Conservation (phyloP, 1,284 basidiomycete species). For the Neolentinus lepideus region DNA sequence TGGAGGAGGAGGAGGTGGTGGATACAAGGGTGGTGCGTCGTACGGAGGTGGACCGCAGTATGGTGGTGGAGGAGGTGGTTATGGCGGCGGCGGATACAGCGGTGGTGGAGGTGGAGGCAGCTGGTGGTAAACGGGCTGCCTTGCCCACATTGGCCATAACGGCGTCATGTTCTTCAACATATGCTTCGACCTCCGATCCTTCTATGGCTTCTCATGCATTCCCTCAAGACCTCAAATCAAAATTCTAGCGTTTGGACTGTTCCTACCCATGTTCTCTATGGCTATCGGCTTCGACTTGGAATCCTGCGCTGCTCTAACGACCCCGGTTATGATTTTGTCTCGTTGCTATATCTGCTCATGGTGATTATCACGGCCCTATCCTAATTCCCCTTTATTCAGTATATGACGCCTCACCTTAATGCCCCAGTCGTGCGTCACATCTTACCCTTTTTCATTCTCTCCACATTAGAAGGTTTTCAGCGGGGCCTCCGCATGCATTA, state of each 20-base stretch:
- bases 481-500: slow-evolving; percentile 23
- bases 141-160: slow-evolving; percentile 5
- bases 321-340: slow-evolving; percentile 41
- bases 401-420: slow-evolving; percentile 24
- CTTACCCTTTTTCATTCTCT: slow-evolving; percentile 20
- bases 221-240: slow-evolving; percentile 5
- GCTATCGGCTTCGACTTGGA: slow-evolving; percentile 14
- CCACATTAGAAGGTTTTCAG: slow-evolving; percentile 33
- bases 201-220: slow-evolving; percentile 6
- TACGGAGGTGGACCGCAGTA: slow-evolving; percentile 13
- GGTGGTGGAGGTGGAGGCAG: slow-evolving; percentile 28
- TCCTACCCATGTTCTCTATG: slow-evolving; percentile 15
- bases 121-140: slow-evolving; percentile 19
- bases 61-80: slow-evolving; percentile 28
- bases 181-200: slow-evolving; percentile 22
- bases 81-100: slow-evolving; percentile 18
- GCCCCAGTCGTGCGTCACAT: slow-evolving; percentile 16
- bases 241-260: slow-evolving; percentile 13
- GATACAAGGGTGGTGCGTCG: slow-evolving; percentile 10
- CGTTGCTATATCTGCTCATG: slow-evolving; percentile 50
- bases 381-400: slow-evolving; percentile 34
- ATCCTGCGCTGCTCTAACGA: slow-evolving; percentile 52
- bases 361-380: slow-evolving; percentile 42
- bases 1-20: slow-evolving; percentile 21
- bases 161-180: slow-evolving; percentile 15